Conservation (phyloP, 345 rosid genomes). For the Pistacia atlantica region DNA sequence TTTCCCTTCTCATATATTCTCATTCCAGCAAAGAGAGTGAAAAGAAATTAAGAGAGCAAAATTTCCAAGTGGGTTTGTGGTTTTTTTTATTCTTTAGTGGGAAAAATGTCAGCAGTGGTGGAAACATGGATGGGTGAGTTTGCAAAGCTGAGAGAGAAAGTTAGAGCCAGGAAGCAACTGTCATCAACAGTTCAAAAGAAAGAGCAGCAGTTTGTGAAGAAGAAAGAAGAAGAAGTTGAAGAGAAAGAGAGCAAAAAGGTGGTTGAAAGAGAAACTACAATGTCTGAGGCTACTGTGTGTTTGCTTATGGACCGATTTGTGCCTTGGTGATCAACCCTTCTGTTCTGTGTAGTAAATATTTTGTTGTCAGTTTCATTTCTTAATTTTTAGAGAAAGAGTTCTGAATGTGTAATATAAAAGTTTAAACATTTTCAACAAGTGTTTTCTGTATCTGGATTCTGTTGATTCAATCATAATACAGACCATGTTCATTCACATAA, state of each 20-base stretch:
- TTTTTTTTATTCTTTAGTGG: neutral
- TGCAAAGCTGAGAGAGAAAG: slow-evolving; percentile 54
- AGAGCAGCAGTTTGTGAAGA: neutral
- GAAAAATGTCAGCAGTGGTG: slow-evolving; percentile 54
- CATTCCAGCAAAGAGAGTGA: neutral
- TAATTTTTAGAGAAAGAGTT: too few species aligned
- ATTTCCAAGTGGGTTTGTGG: neutral
- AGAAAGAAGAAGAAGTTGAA: slow-evolving; percentile 23
- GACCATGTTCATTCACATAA: too few species aligned
- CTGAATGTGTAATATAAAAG: too few species aligned
- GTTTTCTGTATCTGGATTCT: too few species aligned
- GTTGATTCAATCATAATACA: too few species aligned
- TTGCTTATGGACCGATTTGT: slow-evolving; percentile 87
- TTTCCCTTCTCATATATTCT: slow-evolving; percentile 10
- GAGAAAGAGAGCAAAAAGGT: slow-evolving; percentile 28
- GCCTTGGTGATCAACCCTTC: slow-evolving; percentile 41
- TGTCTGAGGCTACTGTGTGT: slow-evolving; percentile 70
- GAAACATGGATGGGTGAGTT: slow-evolving; percentile 57
- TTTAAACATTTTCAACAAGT: neutral
- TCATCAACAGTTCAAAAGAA: slow-evolving; percentile 22
- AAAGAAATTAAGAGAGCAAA: neutral
- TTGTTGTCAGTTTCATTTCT: too few species aligned
- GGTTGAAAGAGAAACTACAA: slow-evolving; percentile 34
- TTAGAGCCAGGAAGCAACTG: slow-evolving; percentile 35
- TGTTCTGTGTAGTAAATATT: neutral